A percentile compares a stretch with the other conserved stretches of the same genome.
phyloP scores from a whole-genome alignment of 352 stramenopile genomes.

The Pythium phragmiticola region DNA sequence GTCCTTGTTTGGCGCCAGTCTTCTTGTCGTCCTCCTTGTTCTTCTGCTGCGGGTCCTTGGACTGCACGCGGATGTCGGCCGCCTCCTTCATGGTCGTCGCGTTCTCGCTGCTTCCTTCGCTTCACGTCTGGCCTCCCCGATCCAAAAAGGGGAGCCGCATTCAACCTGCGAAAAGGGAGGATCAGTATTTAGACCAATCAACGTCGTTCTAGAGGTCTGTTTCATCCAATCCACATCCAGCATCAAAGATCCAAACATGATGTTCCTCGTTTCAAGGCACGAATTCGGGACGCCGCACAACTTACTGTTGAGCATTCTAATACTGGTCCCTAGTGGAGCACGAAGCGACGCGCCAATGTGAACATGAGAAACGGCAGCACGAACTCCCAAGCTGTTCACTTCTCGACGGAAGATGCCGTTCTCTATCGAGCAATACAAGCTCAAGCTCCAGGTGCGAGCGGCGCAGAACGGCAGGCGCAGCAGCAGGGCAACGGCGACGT shows the following conservation, averaged over 20 bases:
- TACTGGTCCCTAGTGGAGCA: not conserved
- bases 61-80: constrained; percentile 52
- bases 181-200: constrained; percentile 14
- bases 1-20: constrained; percentile 28
- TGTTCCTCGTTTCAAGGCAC: constrained; percentile 6
- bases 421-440: constrained; percentile 64
- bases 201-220: not conserved
- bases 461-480: constrained; percentile 16
- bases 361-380: not conserved
- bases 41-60: constrained; percentile 60
- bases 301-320: constrained; percentile 10
- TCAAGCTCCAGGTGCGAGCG: constrained; percentile 49
- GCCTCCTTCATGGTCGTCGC: constrained; percentile 65
- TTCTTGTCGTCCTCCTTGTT: constrained; percentile 25
- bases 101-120: constrained; percentile 24
- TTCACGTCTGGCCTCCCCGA: constrained; percentile 15
- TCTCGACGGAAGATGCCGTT: constrained; percentile 27
- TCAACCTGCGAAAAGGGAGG: constrained; percentile 5
- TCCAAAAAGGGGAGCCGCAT: constrained; percentile 21
- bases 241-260: constrained; percentile 22
- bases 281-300: constrained; percentile 6
- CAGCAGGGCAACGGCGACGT: not conserved
- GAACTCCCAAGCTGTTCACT: not conserved
- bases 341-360: constrained; percentile 11
- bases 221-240: constrained; percentile 21